phyloP scores from a whole-genome alignment of 129 eudicot genomes.

The Mikania micrantha region DNA sequence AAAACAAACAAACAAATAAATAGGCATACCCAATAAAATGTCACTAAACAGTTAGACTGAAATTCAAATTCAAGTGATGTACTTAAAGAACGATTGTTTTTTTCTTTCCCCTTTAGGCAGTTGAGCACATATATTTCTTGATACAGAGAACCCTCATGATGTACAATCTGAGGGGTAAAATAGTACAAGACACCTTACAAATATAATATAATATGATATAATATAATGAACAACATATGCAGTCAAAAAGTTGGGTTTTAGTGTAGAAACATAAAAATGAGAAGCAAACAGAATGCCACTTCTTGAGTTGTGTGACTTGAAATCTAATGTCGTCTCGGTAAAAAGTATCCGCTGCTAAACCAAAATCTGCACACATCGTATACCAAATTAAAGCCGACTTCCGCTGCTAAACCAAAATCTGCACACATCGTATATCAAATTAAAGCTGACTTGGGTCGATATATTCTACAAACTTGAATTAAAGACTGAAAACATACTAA shows the following conservation, averaged over 20 bases:
- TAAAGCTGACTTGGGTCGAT: constrained; percentile 1
- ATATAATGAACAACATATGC: background rate
- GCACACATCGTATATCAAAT: constrained; percentile 8
- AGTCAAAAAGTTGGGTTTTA: background rate
- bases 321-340: background rate
- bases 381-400: constrained; percentile 3
- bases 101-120: background rate
- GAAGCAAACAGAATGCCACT: constrained; percentile 4
- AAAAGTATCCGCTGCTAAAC: background rate
- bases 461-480: background rate
- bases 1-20: too few species aligned
- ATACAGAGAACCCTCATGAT: background rate
- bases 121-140: background rate
- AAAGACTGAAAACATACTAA: background rate
- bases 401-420: too few species aligned
- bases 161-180: background rate
- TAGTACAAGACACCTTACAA: background rate
- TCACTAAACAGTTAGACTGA: too few species aligned
- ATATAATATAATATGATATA: background rate
- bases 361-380: constrained; percentile 18
- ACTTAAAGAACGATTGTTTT: background rate
- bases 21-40: too few species aligned
- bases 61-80: too few species aligned
- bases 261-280: constrained; percentile 8
- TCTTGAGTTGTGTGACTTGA: constrained; percentile 19